These are phyloP conservation scores for Rhizoclosmatium sp. DNA, from an alignment of 192 early-diverging fungal genomes.

Conservation along the genomic window DNA sequence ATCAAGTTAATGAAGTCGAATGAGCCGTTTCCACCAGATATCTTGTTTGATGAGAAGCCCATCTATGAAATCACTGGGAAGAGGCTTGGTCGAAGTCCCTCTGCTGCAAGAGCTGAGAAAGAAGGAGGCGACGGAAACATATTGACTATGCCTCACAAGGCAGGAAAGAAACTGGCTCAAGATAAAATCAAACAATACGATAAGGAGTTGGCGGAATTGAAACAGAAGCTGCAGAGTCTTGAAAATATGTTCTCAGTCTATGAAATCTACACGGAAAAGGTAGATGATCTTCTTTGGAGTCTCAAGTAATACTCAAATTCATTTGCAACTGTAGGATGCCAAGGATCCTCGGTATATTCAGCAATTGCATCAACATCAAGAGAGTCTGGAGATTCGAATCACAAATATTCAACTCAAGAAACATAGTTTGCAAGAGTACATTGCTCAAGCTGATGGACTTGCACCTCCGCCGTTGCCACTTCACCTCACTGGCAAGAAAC, in stretches of 20 bases:
- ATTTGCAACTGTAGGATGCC: background rate
- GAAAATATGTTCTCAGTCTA: conserved; percentile 7
- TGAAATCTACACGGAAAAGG: background rate
- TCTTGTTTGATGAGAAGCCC: conserved; percentile 14
- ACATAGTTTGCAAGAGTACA: conserved; percentile 12
- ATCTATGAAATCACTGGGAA: conserved; percentile 10
- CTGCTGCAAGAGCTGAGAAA: conserved; percentile 4
- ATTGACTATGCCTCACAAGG: conserved; percentile 2
- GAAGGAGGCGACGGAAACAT: conserved; percentile 4
- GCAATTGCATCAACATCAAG: background rate
- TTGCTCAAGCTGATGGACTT: conserved; percentile 20
- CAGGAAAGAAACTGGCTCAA: conserved; percentile 13
- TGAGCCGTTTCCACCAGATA: conserved; percentile 25
- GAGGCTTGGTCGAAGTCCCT: conserved; percentile 9
- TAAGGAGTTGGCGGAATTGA: background rate
- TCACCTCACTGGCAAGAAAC: background rate
- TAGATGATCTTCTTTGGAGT: background rate
- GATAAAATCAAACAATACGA: conserved; percentile 23
- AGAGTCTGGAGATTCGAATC: conserved; percentile 3
- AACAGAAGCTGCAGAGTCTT: conserved; percentile 9
- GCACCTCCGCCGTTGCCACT: background rate
- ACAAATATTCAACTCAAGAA: background rate
- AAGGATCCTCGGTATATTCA: background rate
- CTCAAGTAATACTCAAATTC: background rate
- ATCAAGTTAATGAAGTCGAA: background rate